Percentiles rank a stretch among this genome's conserved stretches.
Conservation (phyloP, 768 basidiomycete species). For the Pisolithus tinctorius region DNA sequence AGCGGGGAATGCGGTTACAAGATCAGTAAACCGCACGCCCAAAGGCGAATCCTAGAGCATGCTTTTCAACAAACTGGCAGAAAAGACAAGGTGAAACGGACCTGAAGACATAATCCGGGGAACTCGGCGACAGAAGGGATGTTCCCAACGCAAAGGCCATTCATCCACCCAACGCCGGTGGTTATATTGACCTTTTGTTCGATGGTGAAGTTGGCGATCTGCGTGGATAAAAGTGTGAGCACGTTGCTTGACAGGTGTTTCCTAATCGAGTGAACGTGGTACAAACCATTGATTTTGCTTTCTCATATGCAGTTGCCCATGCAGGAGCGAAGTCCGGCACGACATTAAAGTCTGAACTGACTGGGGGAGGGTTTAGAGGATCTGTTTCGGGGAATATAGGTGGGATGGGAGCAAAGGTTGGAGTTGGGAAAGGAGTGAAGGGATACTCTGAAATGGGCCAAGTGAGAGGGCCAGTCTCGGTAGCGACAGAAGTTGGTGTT, state of each 20-base stretch:
- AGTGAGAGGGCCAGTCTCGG: constrained; percentile 20
- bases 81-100: constrained; percentile 13
- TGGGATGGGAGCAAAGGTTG: constrained; percentile 46
- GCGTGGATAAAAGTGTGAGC: not conserved
- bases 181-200: constrained; percentile 59
- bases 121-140: constrained; percentile 47
- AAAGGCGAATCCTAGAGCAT: constrained; percentile 58
- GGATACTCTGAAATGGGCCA: constrained; percentile 35
- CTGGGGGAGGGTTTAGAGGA: constrained; percentile 52
- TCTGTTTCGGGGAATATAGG: constrained; percentile 49
- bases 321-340: constrained; percentile 44
- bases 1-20: constrained; percentile 76
- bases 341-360: constrained; percentile 30
- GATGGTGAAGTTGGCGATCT: constrained; percentile 46
- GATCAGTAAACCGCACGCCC: constrained; percentile 72
- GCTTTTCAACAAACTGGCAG: not conserved
- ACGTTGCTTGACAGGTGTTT: too few relatives aligned
- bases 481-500: constrained; percentile 2
- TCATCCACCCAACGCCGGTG: constrained; percentile 48
- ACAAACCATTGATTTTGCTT: constrained; percentile 49
- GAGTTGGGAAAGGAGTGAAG: constrained; percentile 58
- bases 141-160: constrained; percentile 67
- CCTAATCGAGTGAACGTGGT: not conserved
- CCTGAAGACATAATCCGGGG: constrained; percentile 70
- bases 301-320: constrained; percentile 54